Evolutionary conservation across 768 basidiomycete genomes (phyloP).

Genomic region (Galerina sulciceps): DNA sequence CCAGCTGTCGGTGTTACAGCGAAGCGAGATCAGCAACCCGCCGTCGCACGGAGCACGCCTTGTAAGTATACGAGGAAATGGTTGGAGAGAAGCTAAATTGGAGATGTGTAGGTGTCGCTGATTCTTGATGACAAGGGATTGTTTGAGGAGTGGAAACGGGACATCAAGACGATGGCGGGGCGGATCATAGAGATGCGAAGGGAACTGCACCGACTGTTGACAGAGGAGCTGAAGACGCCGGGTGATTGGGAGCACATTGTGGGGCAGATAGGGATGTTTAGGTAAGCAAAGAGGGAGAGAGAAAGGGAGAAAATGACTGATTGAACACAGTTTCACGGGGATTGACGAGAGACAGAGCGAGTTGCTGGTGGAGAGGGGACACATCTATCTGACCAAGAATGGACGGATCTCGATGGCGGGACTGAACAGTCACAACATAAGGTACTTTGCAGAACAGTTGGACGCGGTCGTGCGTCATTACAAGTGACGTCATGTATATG

Average conservation of each 20-base stretch:
- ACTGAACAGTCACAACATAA: conserved; percentile 79
- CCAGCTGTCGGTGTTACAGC: conserved; percentile 89
- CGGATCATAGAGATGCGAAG: conserved; percentile 93
- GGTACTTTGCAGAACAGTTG: conserved; percentile 71
- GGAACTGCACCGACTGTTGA: conserved; percentile 74
- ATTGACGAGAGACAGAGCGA: conserved; percentile 69
- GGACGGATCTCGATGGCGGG: conserved; percentile 97
- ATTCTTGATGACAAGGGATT: conserved; percentile 78
- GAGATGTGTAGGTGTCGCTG: conserved; percentile 60
- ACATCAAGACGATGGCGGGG: conserved; percentile 91
- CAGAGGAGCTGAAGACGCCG: conserved; percentile 81
- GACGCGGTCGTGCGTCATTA: conserved; percentile 63
- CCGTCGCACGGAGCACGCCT: conserved; percentile 90
- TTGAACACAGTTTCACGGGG: conserved; percentile 74
- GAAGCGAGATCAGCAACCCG: conserved; percentile 96
- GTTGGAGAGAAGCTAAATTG: not conserved
- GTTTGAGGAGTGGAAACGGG: conserved; percentile 87
- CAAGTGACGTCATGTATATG: conserved; percentile 40
- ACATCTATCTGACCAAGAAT: conserved; percentile 86
- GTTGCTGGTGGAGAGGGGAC: conserved; percentile 69
- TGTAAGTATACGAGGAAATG: conserved; percentile 46
- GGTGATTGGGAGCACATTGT: conserved; percentile 97
- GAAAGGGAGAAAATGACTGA: not conserved
- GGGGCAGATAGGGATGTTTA: conserved; percentile 98
- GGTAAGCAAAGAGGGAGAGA: conserved; percentile 43